Conservation (phyloP, 179 eudicot species). For the Heliamphora pulchella region DNA sequence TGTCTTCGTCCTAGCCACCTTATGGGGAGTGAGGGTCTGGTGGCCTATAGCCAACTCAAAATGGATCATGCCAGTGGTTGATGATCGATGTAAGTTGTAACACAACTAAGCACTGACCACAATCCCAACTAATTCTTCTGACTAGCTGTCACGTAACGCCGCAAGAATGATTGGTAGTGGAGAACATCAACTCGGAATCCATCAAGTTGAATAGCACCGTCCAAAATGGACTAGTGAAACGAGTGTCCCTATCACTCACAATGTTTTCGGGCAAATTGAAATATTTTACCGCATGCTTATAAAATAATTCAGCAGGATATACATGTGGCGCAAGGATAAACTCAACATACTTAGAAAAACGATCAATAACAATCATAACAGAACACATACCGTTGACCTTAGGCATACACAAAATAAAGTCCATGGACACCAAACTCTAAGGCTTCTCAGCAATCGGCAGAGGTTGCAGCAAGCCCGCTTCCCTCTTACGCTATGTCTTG, state of each 20-base stretch:
- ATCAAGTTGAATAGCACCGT: neutral
- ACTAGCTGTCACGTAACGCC: constrained; percentile 14
- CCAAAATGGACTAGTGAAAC: constrained; percentile 12
- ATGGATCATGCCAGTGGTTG: neutral
- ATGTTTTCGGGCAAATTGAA: constrained; percentile 5
- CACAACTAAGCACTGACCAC: constrained; percentile 13
- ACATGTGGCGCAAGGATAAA: neutral
- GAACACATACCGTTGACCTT: neutral
- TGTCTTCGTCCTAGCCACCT: too few species aligned
- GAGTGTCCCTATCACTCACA: constrained; percentile 9
- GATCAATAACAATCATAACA: constrained; percentile 16
- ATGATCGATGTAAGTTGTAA: constrained; percentile 14
- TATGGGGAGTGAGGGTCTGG: too few species aligned
- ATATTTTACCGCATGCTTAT: constrained; percentile 9
- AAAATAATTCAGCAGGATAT: neutral
- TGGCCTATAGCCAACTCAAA: too few species aligned
- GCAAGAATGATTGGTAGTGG: constrained; percentile 8
- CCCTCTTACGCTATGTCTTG: neutral
- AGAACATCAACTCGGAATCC: constrained; percentile 14
- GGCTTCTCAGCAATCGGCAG: neutral
- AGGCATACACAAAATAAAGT: constrained; percentile 9
- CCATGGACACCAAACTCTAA: constrained; percentile 10
- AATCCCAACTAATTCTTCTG: constrained; percentile 14
- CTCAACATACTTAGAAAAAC: constrained; percentile 10
- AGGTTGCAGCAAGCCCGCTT: constrained; percentile 12